phyloP scores from a whole-genome alignment of 164 flowering plant genomes.

The Berberis vulgaris region DNA sequence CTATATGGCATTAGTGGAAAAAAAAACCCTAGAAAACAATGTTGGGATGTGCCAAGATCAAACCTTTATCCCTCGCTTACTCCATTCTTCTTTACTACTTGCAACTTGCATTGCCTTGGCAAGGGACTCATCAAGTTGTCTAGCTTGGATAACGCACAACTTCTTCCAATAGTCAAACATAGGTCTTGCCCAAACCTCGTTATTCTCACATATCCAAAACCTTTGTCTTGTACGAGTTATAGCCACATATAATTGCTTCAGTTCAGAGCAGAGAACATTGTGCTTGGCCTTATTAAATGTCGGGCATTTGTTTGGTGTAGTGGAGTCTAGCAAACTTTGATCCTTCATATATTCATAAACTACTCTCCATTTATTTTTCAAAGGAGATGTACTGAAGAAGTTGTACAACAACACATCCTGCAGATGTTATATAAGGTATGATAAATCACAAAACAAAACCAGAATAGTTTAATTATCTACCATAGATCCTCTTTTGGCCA shows the following conservation, averaged over 20 bases:
- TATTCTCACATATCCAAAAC: conserved; percentile 71
- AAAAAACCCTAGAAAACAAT: too few relatives aligned
- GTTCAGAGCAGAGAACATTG: conserved; percentile 62
- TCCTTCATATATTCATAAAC: conserved; percentile 59
- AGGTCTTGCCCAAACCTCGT: conserved; percentile 41
- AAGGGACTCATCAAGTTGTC: conserved; percentile 45
- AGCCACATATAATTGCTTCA: conserved; percentile 81
- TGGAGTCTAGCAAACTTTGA: conserved; percentile 29
- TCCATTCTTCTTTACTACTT: conserved; percentile 72
- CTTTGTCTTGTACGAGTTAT: conserved; percentile 81
- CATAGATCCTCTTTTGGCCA: neutral
- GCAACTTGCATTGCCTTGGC: conserved; percentile 57
- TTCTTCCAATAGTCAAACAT: conserved; percentile 76
- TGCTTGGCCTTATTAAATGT: conserved; percentile 42
- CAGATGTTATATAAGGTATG: conserved; percentile 5
- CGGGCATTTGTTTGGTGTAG: conserved; percentile 20
- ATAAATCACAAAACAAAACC: neutral
- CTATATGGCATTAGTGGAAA: neutral
- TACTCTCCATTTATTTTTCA: conserved; percentile 67
- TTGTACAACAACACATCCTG: conserved; percentile 78
- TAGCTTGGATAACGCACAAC: conserved; percentile 39
- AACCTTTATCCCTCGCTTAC: conserved; percentile 55
- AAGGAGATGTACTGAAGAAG: conserved; percentile 65
- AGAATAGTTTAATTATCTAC: neutral
- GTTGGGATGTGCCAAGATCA: neutral